Base-by-base conservation (phyloP, 2,329 filamentous ascomycete species). In the Spiromastix sp. region DNA sequence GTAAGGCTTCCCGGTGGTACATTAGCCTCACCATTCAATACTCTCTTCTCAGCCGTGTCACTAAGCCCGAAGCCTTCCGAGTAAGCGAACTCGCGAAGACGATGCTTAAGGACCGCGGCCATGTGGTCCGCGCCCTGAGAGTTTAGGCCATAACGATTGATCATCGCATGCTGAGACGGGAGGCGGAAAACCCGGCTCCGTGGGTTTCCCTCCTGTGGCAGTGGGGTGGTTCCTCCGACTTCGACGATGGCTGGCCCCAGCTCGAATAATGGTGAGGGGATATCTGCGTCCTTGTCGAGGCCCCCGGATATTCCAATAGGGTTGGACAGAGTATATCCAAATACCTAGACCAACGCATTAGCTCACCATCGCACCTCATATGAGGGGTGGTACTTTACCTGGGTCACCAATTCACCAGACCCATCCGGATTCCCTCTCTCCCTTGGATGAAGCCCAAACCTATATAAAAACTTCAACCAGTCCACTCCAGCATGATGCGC, bases 91-190 rank as follows among this genome's bases (percentile, higher is more conserved):
- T 77, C 70, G 27, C 85, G 70, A 20, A 95, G 74, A 12, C 91
- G 74, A 49, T 85, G 77, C 36, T 85, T 74, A 46, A 98, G 66
- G 11, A 79, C 72, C 48, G 77, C 76, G 1, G 89, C 87, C 62
- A 96, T 82, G 48, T 80, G 74, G 53, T 94, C 89, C 2, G 87
- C 87, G 13, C 91, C 91, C 41, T 81, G 74, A 9, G 85, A 93
- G 63, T 96, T 96, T 49, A 98, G 76, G 0, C 91, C 91, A 61
- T 95, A 98, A 24, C 91, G 79, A 60, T 98, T 98, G 58, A 98
- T 85, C 57, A 98, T 70, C 11, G 84, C 86, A 46, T 93, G 80
- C 44, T 94, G 76, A 20, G 76, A 79, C 0, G 84, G 80, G 4
- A 96, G 64, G 15, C 91, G 77, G 64, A 94, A 98, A 17, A 95